phyloP scores from a whole-genome alignment of 345 rosid species.

The Rhodamnia rubescens region DNA sequence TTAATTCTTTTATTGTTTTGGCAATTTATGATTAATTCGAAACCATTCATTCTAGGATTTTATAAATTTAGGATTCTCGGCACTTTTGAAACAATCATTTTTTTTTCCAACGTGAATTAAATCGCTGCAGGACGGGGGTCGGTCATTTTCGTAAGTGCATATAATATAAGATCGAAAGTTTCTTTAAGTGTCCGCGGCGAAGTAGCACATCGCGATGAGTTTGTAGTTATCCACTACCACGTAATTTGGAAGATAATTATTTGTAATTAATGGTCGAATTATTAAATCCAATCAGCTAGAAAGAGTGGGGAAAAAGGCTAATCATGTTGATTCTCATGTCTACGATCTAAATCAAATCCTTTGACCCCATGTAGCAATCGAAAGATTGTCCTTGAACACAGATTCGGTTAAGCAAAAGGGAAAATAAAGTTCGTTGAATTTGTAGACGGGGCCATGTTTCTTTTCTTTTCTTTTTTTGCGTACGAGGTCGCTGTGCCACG shows the following conservation, averaged over 20 bases:
- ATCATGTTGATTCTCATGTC: background rate
- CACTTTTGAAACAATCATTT: too few species aligned
- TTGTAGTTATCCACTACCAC: background rate
- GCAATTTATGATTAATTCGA: too few species aligned
- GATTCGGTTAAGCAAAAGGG: background rate
- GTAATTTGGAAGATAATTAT: background rate
- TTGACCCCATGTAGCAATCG: conserved; percentile 2
- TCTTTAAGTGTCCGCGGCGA: background rate
- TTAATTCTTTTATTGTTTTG: too few species aligned
- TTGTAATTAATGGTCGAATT: background rate
- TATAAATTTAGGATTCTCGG: too few species aligned
- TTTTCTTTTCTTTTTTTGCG: background rate
- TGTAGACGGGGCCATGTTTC: conserved; percentile 1
- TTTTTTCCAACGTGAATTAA: too few species aligned
- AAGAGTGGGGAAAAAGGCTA: background rate
- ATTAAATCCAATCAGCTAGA: background rate
- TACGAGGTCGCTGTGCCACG: background rate
- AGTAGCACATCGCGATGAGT: background rate
- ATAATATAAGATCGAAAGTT: background rate
- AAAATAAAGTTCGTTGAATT: conserved; percentile 8
- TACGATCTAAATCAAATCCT: background rate
- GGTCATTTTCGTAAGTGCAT: background rate
- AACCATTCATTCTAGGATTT: background rate
- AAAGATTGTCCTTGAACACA: background rate
- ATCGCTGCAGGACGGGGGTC: background rate